phyloP scores from a whole-genome alignment of 495 filamentous ascomycete genomes.

The Penicillium verhagenii region DNA sequence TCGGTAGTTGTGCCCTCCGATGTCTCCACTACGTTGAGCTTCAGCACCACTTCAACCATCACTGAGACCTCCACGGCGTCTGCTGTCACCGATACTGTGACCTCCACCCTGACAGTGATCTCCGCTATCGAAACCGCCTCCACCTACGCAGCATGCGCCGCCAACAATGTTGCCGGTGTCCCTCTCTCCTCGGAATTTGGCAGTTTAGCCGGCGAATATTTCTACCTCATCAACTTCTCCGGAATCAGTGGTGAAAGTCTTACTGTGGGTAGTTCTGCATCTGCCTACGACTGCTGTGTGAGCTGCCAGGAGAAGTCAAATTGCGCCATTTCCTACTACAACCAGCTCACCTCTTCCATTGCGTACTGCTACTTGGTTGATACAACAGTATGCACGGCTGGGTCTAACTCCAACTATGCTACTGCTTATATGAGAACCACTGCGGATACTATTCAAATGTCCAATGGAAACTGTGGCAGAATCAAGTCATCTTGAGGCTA shows the following conservation, averaged over 20 bases:
- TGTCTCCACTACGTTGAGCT: slow-evolving; percentile 11
- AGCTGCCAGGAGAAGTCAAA: neutral
- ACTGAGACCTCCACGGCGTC: neutral
- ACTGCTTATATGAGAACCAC: too few relatives aligned
- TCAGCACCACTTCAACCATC: slow-evolving; percentile 6
- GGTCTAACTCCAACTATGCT: too few relatives aligned
- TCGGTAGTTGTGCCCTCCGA: slow-evolving; percentile 4
- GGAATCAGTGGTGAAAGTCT: neutral
- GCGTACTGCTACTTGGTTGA: too few relatives aligned
- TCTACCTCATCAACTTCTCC: neutral
- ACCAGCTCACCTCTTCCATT: too few relatives aligned
- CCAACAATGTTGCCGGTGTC: slow-evolving; percentile 5
- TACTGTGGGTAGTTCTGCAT: neutral
- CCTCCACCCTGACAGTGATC: neutral
- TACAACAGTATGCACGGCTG: too few relatives aligned
- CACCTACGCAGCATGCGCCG: slow-evolving; percentile 2
- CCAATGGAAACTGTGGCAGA: too few relatives aligned
- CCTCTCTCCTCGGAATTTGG: slow-evolving; percentile 9
- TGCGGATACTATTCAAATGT: too few relatives aligned
- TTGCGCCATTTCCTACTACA: neutral
- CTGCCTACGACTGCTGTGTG: neutral
- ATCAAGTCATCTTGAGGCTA: too few relatives aligned
- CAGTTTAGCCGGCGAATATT: neutral
- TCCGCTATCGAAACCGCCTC: neutral
- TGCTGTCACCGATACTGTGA: neutral